Base-by-base conservation (phyloP, 1,284 basidiomycete genomes). In the Tylopilus sp. region DNA sequence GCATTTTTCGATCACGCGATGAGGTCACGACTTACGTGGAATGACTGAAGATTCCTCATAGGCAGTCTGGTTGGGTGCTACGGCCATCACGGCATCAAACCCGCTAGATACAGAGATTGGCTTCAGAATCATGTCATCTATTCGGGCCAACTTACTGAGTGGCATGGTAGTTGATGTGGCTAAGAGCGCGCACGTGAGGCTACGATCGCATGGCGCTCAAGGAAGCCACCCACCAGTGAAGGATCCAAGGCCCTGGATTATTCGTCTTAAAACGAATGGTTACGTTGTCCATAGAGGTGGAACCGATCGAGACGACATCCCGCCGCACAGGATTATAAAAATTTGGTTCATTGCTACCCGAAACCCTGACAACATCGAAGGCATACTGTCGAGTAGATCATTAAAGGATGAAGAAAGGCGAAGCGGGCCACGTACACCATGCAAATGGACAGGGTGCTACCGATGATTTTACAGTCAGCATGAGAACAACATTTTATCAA, bases 171-270 rank as follows among this genome's bases (percentile, higher is more conserved):
- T 47, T 38, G 6, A 47, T 25, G 25, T 47, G 45, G 23, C 38
- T 47, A 34, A 6, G 21, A 21, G n/a, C 4, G 15, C 16, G 28
- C 12, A 3, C 5, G 12, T 47, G 5, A 40, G 15, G 23, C 25
- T 8, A 16, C 7, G 13, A 25, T 40, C 44, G 2, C 23, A 6
- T 7, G 30, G 16, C 8, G 4, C 15, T n/a, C 12, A 8, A 15
- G n/a, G 12, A 21, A 26, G n/a, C 6, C 25, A 26, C 65, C 51
- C 51, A 74, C 67, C 75, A 76, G 49, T 74, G 74, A 40, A 75
- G 54, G 62, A 74, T 68, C 74, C 76, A 76, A 11, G 75, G 73
- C 4, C 76, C 76, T 3, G 71, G 53, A 41, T 77, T 78, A 45
- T 77, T 61, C 1, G 76, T 74, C 16, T 40, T 43, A 48, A 76